phyloP scores from a whole-genome alignment of 192 early-diverging fungal genomes.

The Rhizoclosmatium globosum region DNA sequence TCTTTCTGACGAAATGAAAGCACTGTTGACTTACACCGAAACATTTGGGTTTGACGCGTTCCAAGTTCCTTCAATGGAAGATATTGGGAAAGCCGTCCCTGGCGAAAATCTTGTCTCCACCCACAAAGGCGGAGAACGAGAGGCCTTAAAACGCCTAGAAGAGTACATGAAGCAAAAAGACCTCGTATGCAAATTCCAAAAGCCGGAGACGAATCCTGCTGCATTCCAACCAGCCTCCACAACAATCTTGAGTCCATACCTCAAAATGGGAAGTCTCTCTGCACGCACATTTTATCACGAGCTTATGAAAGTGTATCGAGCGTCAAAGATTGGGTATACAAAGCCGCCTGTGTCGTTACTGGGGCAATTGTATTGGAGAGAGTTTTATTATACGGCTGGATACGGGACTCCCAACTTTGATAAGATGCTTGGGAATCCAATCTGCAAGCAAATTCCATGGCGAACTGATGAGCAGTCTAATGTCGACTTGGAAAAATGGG shows the following conservation, averaged over 20 bases:
- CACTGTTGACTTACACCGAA: neutral
- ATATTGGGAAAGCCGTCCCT: neutral
- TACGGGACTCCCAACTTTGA: neutral
- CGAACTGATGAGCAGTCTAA: neutral
- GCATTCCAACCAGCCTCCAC: constrained; percentile 31
- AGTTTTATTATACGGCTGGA: constrained; percentile 16
- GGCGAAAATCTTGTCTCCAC: neutral
- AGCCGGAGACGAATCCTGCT: constrained; percentile 43
- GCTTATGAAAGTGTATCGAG: constrained; percentile 1
- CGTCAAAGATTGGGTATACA: neutral
- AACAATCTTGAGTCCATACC: constrained; percentile 41
- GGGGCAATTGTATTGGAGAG: constrained; percentile 18
- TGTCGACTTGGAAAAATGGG: constrained; percentile 24
- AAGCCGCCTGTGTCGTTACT: constrained; percentile 5
- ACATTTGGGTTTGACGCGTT: neutral
- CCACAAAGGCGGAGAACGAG: constrained; percentile 28
- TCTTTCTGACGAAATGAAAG: neutral
- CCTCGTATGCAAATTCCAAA: constrained; percentile 35
- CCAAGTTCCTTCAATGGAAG: neutral
- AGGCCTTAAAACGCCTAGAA: constrained; percentile 8
- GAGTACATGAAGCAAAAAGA: neutral
- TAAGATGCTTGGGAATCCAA: constrained; percentile 33
- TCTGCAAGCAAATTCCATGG: neutral
- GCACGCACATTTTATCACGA: constrained; percentile 15
- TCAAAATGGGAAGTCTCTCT: constrained; percentile 36